Evolutionary conservation across 2,329 filamentous ascomycete species (phyloP), one percentile per base, ranked within the genome.

Genomic region (Curvularia hawaiiensis): DNA sequence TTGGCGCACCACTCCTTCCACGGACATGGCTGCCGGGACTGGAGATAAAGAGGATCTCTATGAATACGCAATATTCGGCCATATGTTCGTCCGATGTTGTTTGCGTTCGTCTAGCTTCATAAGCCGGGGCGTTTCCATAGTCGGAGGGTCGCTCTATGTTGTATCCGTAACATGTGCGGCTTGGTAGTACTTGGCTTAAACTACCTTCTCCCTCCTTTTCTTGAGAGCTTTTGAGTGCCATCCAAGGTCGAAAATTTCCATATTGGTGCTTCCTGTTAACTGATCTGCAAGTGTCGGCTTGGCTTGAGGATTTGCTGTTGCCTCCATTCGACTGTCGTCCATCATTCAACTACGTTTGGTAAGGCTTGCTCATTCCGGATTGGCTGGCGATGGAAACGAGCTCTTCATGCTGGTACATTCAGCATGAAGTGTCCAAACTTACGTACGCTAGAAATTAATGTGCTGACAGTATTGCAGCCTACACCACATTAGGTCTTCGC

Each of bases 391-490:
- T 39, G 14, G 8, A 22, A 11, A 45, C 16, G 16, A 10, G 4
- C 5, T 26, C 28, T 18, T 33, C 22, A 3, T 40, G 16, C 14
- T n/a, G 3, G 26, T 43, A 20, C 24, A 18, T 49, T 35, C 28
- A 24, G 5, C 18, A 46, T 14, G 18, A 11, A 20, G 26, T 16
- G 16, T 8, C 14, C 7, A 7, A 41, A 40, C 9, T 26, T 41
- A 12, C 8, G 2, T 38, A 12, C 18, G n/a, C 16, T 10, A 39
- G 3, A 26, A 41, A 44, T 7, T n/a, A 11, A 26, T 10, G 35
- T 60, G 48, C 55, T 60, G 40, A 60, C 39, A 28, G 54, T 10
- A 12, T 24, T 41, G 26, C 38, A 63, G 61, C n/a, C 48, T 41
- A 46, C 20, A 24, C n/a, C 45, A 41, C 16, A 51, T 56, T 30